Base-by-base conservation (phyloP, 345 rosid genomes). In the Melaleuca alternifolia region DNA sequence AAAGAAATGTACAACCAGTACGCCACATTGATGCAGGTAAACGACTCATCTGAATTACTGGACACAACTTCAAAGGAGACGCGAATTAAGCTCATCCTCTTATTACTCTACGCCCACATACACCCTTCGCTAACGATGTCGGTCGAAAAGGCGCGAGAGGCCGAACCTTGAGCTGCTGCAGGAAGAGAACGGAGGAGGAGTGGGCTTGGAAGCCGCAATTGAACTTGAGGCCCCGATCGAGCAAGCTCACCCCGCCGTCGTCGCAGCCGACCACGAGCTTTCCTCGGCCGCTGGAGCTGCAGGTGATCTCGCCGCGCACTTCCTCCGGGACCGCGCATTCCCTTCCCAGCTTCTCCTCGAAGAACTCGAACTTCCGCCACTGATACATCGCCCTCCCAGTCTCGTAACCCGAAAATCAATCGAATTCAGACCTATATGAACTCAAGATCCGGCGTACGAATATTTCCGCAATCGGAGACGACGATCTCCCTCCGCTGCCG, bases 361-460 rank as follows among this genome's bases (percentile, higher is more conserved):
- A 97, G 94, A 97, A 97, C 16, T 97, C 99, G 91, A 97, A 97
- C 91, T 97, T 97, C 90, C 99, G 93, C 99, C 93, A 97, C 86
- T 95, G 98, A 86, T 95, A 96, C 99, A 97, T 97, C 83, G 62
- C 82, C 26, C 87, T 18, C 5, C 86, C 46, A 62, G 8, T 37
- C 79, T 33, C 62, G 23, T 11, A 5, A 50, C 18, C 59, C 62
- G 8, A 52, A 33, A 83, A 50, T 4, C 37, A 50, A 53, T 56
- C 13, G 79, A 71, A 71, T 71, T 20, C 48, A 28, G 37, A 71
- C 79, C 79, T 37, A 37, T 12, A 20, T 12, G n/a, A 53, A 10
- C 85, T 28, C 26, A 28, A 41, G 28, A 30, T 53, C 62, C 59
- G 28, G 85, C 62, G 48, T 41, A 8, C 11, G 48, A 37, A 71